Conservation (phyloP, 1,284 basidiomycete genomes). For the Ustilago esculenta region DNA sequence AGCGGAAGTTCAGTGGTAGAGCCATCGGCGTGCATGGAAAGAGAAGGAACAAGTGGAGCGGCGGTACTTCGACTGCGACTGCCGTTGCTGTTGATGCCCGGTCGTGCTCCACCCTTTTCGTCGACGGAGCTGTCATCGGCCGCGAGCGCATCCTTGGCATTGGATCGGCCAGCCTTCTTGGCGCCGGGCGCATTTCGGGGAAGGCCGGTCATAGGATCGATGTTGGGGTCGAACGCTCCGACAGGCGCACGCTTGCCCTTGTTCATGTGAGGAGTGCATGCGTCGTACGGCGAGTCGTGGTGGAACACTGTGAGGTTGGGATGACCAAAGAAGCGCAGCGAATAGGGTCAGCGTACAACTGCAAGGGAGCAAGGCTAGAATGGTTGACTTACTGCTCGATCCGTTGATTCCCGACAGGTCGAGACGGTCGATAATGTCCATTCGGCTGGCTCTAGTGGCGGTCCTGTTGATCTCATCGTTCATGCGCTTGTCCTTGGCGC, state of each 20-base stretch:
- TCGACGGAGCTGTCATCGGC: slow-evolving; percentile 15
- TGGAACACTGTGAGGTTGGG: too few species aligned
- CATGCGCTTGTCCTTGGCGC: slow-evolving; percentile 38
- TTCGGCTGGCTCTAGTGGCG: slow-evolving; percentile 40
- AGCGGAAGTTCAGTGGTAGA: slow-evolving; percentile 31
- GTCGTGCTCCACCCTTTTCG: slow-evolving; percentile 20
- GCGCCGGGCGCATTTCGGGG: slow-evolving; percentile 28
- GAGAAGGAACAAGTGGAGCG: slow-evolving; percentile 37
- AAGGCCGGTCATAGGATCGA: slow-evolving; percentile 62
- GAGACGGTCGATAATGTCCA: slow-evolving; percentile 65
- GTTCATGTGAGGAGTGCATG: slow-evolving; percentile 63
- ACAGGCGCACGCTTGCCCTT: slow-evolving; percentile 56
- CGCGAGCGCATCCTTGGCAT: neutral
- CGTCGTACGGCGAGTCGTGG: slow-evolving; percentile 66
- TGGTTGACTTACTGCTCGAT: too few species aligned
- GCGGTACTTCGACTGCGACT: slow-evolving; percentile 32
- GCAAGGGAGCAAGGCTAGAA: too few species aligned
- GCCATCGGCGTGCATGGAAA: slow-evolving; percentile 37
- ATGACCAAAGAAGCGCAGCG: too few species aligned
- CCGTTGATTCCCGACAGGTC: slow-evolving; percentile 47
- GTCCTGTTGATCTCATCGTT: slow-evolving; percentile 46
- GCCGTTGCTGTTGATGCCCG: slow-evolving; percentile 23
- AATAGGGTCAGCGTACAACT: too few species aligned
- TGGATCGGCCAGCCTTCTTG: slow-evolving; percentile 8
- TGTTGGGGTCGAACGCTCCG: slow-evolving; percentile 59